Percentiles rank a stretch among this genome's conserved stretches.
These are phyloP conservation scores for Sporisorium exsertum DNA, from an alignment of 1,284 basidiomycete genomes.

Conservation along the genomic window DNA sequence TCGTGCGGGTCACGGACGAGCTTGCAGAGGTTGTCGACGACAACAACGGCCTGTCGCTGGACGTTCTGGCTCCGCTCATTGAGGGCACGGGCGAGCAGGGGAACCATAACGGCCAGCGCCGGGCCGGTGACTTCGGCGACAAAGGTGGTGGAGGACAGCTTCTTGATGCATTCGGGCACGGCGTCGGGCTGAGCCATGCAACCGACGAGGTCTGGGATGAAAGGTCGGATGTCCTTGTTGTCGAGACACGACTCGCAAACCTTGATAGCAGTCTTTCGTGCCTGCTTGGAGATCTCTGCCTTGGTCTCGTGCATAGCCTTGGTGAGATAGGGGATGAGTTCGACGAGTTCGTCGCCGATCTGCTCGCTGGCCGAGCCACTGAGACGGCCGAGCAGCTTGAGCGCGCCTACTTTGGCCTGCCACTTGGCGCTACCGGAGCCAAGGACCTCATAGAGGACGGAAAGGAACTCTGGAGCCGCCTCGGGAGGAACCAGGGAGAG, in stretches of 20 bases:
- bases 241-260: conserved; percentile 89
- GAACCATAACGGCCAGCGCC: conserved; percentile 94
- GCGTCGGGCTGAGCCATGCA: conserved; percentile 84
- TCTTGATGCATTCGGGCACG: conserved; percentile 94
- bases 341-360: conserved; percentile 85
- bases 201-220: conserved; percentile 87
- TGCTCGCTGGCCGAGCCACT: conserved; percentile 79
- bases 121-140: conserved; percentile 97
- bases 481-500: conserved; percentile 86
- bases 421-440: conserved; percentile 83
- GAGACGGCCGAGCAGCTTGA: conserved; percentile 79
- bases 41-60: conserved; percentile 79
- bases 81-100: conserved; percentile 88
- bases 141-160: conserved; percentile 92
- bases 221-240: conserved; percentile 91
- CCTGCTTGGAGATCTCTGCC: conserved; percentile 87
- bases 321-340: conserved; percentile 87
- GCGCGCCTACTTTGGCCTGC: conserved; percentile 92
- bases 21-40: conserved; percentile 97
- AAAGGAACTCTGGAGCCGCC: conserved; percentile 78
- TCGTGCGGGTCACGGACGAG: conserved; percentile 91
- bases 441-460: conserved; percentile 79
- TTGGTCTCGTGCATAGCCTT: conserved; percentile 97
- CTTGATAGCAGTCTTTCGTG: conserved; percentile 90
- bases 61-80: conserved; percentile 90